Conservation (phyloP, 1,284 basidiomycete genomes). For the Albatrellus sp. region DNA sequence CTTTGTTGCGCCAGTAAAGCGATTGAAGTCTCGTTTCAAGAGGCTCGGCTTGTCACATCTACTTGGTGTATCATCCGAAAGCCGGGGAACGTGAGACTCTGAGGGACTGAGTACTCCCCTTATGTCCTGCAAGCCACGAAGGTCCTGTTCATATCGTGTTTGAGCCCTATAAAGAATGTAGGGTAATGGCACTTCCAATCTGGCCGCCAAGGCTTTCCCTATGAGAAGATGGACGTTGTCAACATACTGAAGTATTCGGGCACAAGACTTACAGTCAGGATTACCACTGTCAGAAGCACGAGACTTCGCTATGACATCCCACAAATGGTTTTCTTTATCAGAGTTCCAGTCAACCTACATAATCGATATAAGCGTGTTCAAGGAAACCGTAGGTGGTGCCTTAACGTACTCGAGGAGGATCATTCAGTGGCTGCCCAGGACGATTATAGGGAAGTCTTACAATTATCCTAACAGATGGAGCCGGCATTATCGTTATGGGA, state of each 20-base stretch:
- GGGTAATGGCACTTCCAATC: constrained; percentile 65
- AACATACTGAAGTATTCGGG: neutral
- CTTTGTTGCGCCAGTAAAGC: constrained; percentile 7
- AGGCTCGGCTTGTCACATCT: constrained; percentile 7
- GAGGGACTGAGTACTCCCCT: constrained; percentile 38
- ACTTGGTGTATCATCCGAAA: constrained; percentile 6
- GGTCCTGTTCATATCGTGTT: constrained; percentile 68
- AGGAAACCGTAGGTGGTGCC: constrained; percentile 2
- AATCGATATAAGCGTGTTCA: neutral
- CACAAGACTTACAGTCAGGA: constrained; percentile 52
- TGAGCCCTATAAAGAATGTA: constrained; percentile 73
- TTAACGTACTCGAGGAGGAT: constrained; percentile 54
- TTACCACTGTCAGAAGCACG: constrained; percentile 53
- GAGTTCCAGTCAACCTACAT: constrained; percentile 66
- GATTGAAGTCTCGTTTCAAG: constrained; percentile 10
- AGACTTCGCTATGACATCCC: constrained; percentile 72
- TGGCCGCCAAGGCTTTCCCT: constrained; percentile 75
- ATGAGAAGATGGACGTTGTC: neutral
- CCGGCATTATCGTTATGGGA: neutral
- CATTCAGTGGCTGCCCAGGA: constrained; percentile 47
- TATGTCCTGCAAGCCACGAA: constrained; percentile 61
- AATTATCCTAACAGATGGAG: constrained; percentile 43
- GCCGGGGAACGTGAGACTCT: constrained; percentile 11
- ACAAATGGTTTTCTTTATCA: constrained; percentile 70
- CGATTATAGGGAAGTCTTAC: constrained; percentile 66